phyloP scores from a whole-genome alignment of 2,329 filamentous ascomycete genomes.

The Juglanconis sp. region DNA sequence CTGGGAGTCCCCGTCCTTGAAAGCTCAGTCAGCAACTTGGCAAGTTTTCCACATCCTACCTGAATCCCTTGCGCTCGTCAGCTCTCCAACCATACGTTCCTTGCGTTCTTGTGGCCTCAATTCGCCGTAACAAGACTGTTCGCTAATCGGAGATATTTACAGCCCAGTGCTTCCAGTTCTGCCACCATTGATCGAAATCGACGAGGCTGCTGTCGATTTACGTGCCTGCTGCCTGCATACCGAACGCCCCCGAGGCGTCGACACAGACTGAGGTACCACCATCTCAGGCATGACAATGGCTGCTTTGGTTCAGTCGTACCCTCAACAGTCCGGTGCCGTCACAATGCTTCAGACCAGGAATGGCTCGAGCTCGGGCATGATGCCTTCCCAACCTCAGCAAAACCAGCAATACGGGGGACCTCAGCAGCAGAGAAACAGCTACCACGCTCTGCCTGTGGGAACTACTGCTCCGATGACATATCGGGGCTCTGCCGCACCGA shows the following conservation, averaged over 20 bases:
- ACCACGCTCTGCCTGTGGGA: slow-evolving; percentile 48
- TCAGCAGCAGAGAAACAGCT: slow-evolving; percentile 47
- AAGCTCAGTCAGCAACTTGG: slow-evolving; percentile 11
- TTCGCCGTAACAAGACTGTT: neutral
- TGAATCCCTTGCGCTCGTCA: neutral
- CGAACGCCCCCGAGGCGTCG: neutral
- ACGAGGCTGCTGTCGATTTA: neutral
- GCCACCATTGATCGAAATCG: neutral
- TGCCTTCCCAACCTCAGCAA: slow-evolving; percentile 50
- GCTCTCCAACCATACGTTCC: neutral
- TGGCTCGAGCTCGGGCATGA: slow-evolving; percentile 60
- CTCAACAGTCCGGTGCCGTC: slow-evolving; percentile 70
- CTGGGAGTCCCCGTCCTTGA: slow-evolving; percentile 6
- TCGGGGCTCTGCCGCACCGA: slow-evolving; percentile 54
- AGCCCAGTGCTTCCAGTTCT: neutral
- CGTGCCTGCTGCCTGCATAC: neutral
- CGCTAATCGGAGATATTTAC: neutral
- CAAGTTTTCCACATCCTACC: slow-evolving; percentile 8
- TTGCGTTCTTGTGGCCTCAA: neutral
- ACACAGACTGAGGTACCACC: slow-evolving; percentile 23
- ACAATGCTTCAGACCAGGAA: slow-evolving; percentile 75
- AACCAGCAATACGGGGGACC: slow-evolving; percentile 47
- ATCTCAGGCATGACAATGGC: slow-evolving; percentile 59
- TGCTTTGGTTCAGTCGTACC: slow-evolving; percentile 78
- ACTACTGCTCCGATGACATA: slow-evolving; percentile 44